Percentiles rank a stretch among this genome's conserved stretches.
Evolutionary conservation across 1,284 basidiomycete genomes (phyloP).

Genomic region (Apiotrichum laibachii): DNA sequence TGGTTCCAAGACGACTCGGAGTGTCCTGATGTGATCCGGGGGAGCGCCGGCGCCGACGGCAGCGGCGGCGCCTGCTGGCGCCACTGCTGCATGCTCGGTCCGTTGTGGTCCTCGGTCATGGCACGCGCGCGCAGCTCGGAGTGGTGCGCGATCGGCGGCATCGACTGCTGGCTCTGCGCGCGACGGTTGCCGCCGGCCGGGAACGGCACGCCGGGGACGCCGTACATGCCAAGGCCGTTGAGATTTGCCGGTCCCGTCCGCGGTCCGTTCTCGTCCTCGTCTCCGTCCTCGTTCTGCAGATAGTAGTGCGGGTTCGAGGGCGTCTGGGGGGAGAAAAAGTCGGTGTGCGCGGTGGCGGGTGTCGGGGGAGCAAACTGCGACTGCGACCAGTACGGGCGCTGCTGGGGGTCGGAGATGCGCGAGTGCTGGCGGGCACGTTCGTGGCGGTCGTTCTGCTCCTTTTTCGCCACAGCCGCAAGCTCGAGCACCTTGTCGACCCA

Average conservation of each 20-base stretch:
- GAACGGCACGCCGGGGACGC: slow-evolving; percentile 52
- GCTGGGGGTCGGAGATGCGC: slow-evolving; percentile 29
- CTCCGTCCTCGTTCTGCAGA: slow-evolving; percentile 8
- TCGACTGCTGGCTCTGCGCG: slow-evolving; percentile 58
- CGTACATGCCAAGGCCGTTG: slow-evolving; percentile 56
- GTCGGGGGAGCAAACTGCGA: slow-evolving; percentile 44
- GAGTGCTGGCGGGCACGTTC: slow-evolving; percentile 18
- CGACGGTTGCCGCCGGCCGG: slow-evolving; percentile 56
- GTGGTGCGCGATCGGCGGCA: slow-evolving; percentile 58
- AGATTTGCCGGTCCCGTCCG: slow-evolving; percentile 8
- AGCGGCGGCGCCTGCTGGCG: slow-evolving; percentile 61
- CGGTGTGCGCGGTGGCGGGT: slow-evolving; percentile 35
- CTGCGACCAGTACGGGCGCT: slow-evolving; percentile 25
- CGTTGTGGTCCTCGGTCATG: slow-evolving; percentile 69
- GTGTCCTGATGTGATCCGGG: slow-evolving; percentile 34
- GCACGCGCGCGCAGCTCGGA: slow-evolving; percentile 57
- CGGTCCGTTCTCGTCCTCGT: slow-evolving; percentile 26
- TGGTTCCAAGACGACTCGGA: slow-evolving; percentile 37
- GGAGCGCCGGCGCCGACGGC: slow-evolving; percentile 26
- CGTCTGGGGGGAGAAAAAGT: slow-evolving; percentile 22
- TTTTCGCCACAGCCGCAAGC: slow-evolving; percentile 62
- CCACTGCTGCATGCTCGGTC: slow-evolving; percentile 66
- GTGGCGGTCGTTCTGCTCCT: slow-evolving; percentile 54
- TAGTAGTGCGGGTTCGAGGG: slow-evolving; percentile 3
- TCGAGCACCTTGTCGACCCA: slow-evolving; percentile 89